These are phyloP conservation scores for thale cress (Arabidopsis thaliana) DNA, from an alignment of 345 rosid species.

Conservation along the genomic window DNA sequence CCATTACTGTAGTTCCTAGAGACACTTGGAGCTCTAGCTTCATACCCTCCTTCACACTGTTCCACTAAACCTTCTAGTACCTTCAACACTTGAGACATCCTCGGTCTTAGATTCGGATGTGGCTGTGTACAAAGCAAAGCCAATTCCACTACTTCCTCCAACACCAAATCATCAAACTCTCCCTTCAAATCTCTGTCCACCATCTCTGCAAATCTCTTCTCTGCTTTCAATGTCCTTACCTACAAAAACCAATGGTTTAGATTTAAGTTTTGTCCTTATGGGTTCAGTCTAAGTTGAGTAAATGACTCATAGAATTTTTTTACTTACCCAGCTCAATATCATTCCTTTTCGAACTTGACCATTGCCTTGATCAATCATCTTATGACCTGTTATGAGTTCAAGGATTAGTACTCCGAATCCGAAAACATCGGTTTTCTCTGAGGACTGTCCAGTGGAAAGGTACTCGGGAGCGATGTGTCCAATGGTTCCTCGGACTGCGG, in stretches of 20 bases:
- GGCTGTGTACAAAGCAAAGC: constrained; percentile 81
- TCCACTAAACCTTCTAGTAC: constrained; percentile 72
- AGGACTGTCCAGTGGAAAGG: constrained; percentile 96
- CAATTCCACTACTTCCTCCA: constrained; percentile 72
- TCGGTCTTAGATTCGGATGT: constrained; percentile 72
- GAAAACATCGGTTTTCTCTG: constrained; percentile 92
- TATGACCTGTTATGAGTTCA: constrained; percentile 96
- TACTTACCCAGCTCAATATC: constrained; percentile 83
- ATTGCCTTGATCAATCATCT: constrained; percentile 81
- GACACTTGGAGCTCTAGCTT: constrained; percentile 59
- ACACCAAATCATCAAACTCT: constrained; percentile 63
- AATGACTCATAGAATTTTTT: constrained; percentile 11
- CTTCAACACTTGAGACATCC: constrained; percentile 79
- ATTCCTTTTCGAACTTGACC: constrained; percentile 90
- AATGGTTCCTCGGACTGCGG: constrained; percentile 93
- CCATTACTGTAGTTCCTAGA: constrained; percentile 60
- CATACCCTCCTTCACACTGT: constrained; percentile 51
- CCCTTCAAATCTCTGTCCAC: constrained; percentile 84
- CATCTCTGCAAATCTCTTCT: constrained; percentile 67
- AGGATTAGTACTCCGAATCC: constrained; percentile 92
- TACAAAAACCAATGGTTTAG: constrained; percentile 26
- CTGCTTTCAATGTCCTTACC: constrained; percentile 81
- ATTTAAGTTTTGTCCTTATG: not conserved
- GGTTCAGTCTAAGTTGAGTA: not conserved
- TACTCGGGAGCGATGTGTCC: constrained; percentile 98